These are phyloP conservation scores for Trichoderma sp. DNA, from an alignment of 2,329 filamentous ascomycete species.

Conservation along the genomic window DNA sequence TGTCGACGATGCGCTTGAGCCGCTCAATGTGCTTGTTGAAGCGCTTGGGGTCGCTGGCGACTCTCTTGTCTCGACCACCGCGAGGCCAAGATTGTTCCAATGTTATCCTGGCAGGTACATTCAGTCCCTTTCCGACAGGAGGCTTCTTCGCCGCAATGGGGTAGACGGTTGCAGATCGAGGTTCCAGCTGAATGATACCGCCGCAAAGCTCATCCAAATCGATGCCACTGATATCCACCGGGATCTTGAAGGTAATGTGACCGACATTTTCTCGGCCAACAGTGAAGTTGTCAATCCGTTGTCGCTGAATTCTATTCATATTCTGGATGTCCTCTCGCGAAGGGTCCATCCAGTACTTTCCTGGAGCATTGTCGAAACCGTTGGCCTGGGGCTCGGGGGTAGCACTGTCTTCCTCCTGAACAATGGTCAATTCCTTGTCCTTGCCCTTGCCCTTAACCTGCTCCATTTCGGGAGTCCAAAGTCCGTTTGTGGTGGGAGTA, in stretches of 20 bases:
- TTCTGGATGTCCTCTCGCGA: constrained; percentile 69
- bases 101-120: constrained; percentile 84
- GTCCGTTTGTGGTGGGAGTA: constrained; percentile 32
- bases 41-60: constrained; percentile 56
- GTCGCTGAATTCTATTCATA: constrained; percentile 77
- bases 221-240: constrained; percentile 78
- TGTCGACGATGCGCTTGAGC: constrained; percentile 75
- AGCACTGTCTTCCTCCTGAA: constrained; percentile 65
- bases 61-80: constrained; percentile 53
- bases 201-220: constrained; percentile 78
- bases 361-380: constrained; percentile 53
- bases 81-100: constrained; percentile 93
- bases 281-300: constrained; percentile 69
- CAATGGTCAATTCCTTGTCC: constrained; percentile 75
- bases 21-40: constrained; percentile 81
- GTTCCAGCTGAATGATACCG: constrained; percentile 70
- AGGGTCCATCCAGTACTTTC: constrained; percentile 85
- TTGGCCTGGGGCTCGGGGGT: constrained; percentile 29
- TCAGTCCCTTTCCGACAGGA: constrained; percentile 79
- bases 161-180: constrained; percentile 86
- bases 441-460: constrained; percentile 70
- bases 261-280: constrained; percentile 83
- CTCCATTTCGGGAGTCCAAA: constrained; percentile 62
- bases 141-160: constrained; percentile 75
- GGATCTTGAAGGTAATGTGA: constrained; percentile 73